Evolutionary conservation across 2,329 filamentous ascomycete genomes (phyloP), one percentile per base, ranked within the genome.

Genomic region (Fusarium continuum): DNA sequence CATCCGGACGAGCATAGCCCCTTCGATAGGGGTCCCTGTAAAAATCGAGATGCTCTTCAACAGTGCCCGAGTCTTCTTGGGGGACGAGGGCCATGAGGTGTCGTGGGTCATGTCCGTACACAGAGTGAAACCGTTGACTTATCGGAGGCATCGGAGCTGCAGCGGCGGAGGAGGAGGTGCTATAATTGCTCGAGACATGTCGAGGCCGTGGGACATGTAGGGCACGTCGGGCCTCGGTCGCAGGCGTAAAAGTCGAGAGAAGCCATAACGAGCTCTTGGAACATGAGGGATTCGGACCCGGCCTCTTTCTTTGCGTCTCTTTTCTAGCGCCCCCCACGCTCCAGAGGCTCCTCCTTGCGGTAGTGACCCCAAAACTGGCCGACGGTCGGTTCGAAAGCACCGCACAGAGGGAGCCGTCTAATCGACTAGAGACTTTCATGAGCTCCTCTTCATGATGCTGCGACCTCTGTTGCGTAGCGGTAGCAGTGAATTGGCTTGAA

Each of bases 341-440:
- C 58, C 65, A 70, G 55, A 75, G 62, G 58, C 59, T 69, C 45
- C 68, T 69, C 58, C 66, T 73, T 46, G 59, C 58, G 43, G 67
- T 64, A 47, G 69, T 57, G 20, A 58, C 55, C 50, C 61, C 67
- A 52, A 72, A 59, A 52, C 68, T 68, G 52, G 70, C 66, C 67
- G 76, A 75, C 63, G 77, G 76, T 74, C 78, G 78, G 75, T 76
- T 78, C 69, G 79, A 77, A 72, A 83, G 77, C 75, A 84, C 80
- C 74, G 83, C 81, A 79, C 81, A 84, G 79, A 84, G 81, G 79
- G 83, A 83, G 79, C 83, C 78, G 77, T 86, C 83, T 77, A 86
- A 80, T 83, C 82, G 82, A 78, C 78, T 82, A 71, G 80, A 77
- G 77, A 82, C 77, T 83, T 82, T 86, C 85, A 87, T 87, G 82